These are phyloP conservation scores for Solanum pimpinellifolium DNA, from an alignment of 257 asterid species.

Conservation along the genomic window DNA sequence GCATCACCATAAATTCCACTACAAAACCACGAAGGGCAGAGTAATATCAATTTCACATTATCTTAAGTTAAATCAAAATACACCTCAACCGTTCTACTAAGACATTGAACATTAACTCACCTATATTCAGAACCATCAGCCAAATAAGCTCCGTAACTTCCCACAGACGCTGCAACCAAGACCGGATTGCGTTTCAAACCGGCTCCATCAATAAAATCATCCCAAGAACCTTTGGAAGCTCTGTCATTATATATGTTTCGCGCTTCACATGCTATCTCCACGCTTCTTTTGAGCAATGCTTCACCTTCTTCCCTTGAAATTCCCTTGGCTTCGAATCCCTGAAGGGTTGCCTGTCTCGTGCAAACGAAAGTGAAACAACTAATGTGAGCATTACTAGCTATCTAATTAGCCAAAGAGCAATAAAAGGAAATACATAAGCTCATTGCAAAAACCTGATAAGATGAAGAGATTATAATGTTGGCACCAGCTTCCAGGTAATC, in stretches of 20 bases:
- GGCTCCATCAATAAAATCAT: slow-evolving; percentile 8
- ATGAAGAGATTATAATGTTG: slow-evolving; percentile 64
- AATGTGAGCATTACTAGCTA: background rate
- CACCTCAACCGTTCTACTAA: background rate
- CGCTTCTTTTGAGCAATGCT: slow-evolving; percentile 46
- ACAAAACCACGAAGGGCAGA: background rate
- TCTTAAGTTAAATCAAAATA: background rate
- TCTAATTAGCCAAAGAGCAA: background rate
- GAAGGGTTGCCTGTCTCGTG: slow-evolving; percentile 60
- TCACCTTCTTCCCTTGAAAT: slow-evolving; percentile 49
- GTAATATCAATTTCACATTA: background rate
- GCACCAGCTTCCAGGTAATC: slow-evolving; percentile 95
- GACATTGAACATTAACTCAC: slow-evolving; percentile 4
- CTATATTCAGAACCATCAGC: slow-evolving; percentile 89
- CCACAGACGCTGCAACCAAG: slow-evolving; percentile 81
- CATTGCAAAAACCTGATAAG: slow-evolving; percentile 59
- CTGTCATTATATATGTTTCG: slow-evolving; percentile 41
- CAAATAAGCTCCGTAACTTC: slow-evolving; percentile 81
- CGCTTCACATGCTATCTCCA: slow-evolving; percentile 64
- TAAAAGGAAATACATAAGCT: background rate
- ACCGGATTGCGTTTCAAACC: slow-evolving; percentile 17
- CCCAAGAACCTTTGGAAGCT: slow-evolving; percentile 41
- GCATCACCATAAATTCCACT: slow-evolving; percentile 68
- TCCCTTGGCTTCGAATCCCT: slow-evolving; percentile 81
- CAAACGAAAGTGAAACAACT: background rate